Percentiles rank a stretch among this genome's conserved stretches.
phyloP scores from a whole-genome alignment of 257 asterid species.

The Paraleonurus japonicus region DNA sequence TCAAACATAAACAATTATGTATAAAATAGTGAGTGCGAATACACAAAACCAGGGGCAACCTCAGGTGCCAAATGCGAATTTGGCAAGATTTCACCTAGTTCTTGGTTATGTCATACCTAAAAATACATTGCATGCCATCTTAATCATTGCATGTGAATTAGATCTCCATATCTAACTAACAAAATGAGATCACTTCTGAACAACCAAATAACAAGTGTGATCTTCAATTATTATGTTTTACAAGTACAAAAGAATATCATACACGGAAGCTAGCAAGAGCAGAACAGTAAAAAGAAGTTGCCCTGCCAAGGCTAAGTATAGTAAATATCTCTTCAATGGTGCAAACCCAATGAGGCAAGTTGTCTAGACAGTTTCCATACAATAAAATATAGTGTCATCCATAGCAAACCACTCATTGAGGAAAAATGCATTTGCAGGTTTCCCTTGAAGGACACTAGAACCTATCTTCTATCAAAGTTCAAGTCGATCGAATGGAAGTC shows the following conservation, averaged over 20 bases:
- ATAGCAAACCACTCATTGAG: neutral
- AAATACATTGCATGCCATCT: neutral
- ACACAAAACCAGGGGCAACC: neutral
- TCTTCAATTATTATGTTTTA: neutral
- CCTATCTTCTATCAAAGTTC: slow-evolving; percentile 7
- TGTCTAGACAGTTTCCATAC: neutral
- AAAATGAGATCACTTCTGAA: neutral
- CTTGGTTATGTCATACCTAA: slow-evolving; percentile 5
- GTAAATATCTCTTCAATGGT: neutral
- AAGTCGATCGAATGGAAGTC: neutral
- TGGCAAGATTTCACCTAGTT: neutral
- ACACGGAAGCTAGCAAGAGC: neutral
- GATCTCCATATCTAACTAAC: neutral
- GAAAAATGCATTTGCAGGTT: neutral
- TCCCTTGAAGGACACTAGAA: slow-evolving; percentile 6
- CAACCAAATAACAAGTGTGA: neutral
- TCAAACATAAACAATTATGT: neutral
- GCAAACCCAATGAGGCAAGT: neutral
- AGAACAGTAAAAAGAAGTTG: neutral
- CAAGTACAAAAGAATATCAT: neutral
- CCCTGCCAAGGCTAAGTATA: neutral
- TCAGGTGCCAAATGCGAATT: neutral
- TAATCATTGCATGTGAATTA: neutral
- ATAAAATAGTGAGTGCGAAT: neutral
- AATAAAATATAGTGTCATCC: neutral